A percentile compares a stretch with the other conserved stretches of the same genome.
Conservation (phyloP, 129 eudicot species). For the Ambrosia artemisiifolia region DNA sequence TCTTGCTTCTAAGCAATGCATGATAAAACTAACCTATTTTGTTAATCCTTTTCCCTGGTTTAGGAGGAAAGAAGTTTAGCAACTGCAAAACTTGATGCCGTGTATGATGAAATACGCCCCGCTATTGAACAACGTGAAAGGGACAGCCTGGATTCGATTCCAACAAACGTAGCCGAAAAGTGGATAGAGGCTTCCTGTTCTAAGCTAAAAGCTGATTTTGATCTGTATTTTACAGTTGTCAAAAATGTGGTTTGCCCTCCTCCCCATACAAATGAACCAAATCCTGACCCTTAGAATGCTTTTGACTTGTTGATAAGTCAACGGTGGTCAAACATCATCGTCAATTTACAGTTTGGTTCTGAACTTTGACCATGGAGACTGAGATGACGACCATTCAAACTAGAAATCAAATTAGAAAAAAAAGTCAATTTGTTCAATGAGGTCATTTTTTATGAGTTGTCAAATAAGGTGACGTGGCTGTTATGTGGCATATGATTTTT, state of each 20-base stretch:
- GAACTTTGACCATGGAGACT: slow-evolving; percentile 2
- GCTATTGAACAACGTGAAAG: slow-evolving; percentile 81
- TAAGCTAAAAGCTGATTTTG: slow-evolving; percentile 60
- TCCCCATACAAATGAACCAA: slow-evolving; percentile 18
- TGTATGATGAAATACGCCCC: slow-evolving; percentile 81
- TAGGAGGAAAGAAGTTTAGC: slow-evolving; percentile 66
- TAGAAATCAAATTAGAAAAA: background rate
- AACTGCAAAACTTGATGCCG: slow-evolving; percentile 41
- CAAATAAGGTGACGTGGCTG: background rate
- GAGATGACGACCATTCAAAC: slow-evolving; percentile 5
- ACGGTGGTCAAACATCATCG: background rate
- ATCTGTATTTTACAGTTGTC: slow-evolving; percentile 50
- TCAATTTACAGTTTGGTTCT: slow-evolving; percentile 15
- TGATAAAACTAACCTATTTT: background rate
- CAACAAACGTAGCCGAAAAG: slow-evolving; percentile 63
- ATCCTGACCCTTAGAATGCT: slow-evolving; percentile 17
- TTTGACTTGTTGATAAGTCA: slow-evolving; percentile 20
- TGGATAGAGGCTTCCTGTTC: slow-evolving; percentile 80
- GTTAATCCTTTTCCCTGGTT: slow-evolving; percentile 9
- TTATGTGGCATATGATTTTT: background rate
- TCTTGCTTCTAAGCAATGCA: background rate
- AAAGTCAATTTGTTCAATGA: background rate
- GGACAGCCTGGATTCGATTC: slow-evolving; percentile 75
- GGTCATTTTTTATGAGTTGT: background rate
- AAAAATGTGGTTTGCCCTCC: slow-evolving; percentile 59